Base-by-base conservation (phyloP, 345 rosid genomes). In the Brassica rapa region DNA sequence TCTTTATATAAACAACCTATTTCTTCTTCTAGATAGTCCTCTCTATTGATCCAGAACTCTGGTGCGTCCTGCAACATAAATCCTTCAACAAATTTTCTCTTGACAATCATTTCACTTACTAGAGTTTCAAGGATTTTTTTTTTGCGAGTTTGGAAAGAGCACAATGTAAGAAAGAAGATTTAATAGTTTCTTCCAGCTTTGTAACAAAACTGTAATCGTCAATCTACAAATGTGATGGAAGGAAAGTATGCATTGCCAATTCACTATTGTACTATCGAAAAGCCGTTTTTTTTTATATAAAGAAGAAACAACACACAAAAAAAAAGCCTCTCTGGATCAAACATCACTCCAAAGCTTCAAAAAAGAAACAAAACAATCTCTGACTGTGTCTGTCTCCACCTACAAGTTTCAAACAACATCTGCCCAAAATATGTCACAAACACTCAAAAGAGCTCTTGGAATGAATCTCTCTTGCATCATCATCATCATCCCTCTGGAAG, bases 351-450 rank as follows among this genome's bases (percentile, higher is more conserved):
- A 78, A 78, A 71, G 62, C 75, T 60, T 71, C 32, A 8, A 51
- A 84, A 85, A 79, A 84, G 61, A 71, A 82, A 84, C 77, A 82
- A 79, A 85, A 85, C 80, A 83, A 80, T 71, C 84, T 86, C 83
- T 81, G 86, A 76, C 74, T 80, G 61, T 78, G 70, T 77, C 77
- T 84, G 75, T 85, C 79, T 86, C 86, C 92, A 89, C 88, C 96
- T 89, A 89, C 93, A 89, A 71, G 77, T 76, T 76, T 74, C 82
- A 89, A 77, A 77, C 67, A 77, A 43, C 29, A 72, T 33, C 68
- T 30, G n/a, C 68, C 75, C 46, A 56, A 33, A 66, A 35, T 63
- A 71, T 82, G 43, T 62, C 78, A 62, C 73, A 80, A 61, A 62
- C 70, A 41, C 70, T 62, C 33, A 46, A 41, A 71, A 68, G 70